Base-by-base conservation (phyloP, 1,284 basidiomycete genomes). In the Trametes polyzona region DNA sequence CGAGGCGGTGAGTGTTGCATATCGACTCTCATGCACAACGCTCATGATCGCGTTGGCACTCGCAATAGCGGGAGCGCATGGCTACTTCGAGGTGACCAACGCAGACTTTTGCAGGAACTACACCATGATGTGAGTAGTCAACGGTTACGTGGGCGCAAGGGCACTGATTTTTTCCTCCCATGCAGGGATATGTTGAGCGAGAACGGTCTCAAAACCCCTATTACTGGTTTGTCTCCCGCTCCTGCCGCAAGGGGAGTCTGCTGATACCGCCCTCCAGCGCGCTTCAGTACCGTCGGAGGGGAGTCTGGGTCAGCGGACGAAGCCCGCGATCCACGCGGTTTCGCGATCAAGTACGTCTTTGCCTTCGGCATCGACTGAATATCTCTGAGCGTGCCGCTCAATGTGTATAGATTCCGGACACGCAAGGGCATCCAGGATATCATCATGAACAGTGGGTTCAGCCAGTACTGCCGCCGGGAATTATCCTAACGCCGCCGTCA, bases 251-350 rank as follows among this genome's bases (percentile, higher is more conserved):
- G 9, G 11, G 11, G 24, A 23, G 32, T 27, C 7, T 21, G 5
- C 24, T 29, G n/a, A 50, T 50, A 19, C 55, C 35, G 54, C 26
- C 79, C 83, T 10, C 89, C 90, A 71, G 80, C 85, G 43, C 90
- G 93, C 52, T 95, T 95, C 80, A 92, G 92, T 55, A 93, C 92
- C n/a, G 92, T 94, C 62, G 91, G 88, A 59, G 91, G 95, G 47
- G 94, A 96, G 75, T 79, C 79, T 35, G 95, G 95, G 19, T 93
- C 93, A 33, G 82, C 92, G 21, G 95, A 98, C 71, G 91, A 92
- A 23, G 92, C 91, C 50, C 89, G 94, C 63, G 95, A 97, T 72
- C 93, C 93, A 42, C 91, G 94, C 72, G 95, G 69, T 10, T 69
- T 70, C 56, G 65, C 68, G 16, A 43, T 69, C 23, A 70, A 69